These are phyloP conservation scores for Iris pallida DNA, from an alignment of 116 monocot species.

Conservation along the genomic window DNA sequence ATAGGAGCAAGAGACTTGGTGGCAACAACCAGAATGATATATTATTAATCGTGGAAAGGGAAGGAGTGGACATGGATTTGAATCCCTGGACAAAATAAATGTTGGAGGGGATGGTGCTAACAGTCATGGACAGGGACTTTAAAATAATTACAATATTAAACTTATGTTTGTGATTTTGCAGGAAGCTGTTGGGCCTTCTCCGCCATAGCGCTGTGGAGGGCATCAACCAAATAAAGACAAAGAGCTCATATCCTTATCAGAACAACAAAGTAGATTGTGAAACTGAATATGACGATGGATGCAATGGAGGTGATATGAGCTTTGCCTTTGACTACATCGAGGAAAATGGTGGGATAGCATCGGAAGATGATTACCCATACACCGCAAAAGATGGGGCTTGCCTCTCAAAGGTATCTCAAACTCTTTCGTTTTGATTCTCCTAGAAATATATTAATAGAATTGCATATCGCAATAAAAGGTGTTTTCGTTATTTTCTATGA, in stretches of 20 bases:
- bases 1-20: too few relatives aligned
- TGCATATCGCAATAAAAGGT: background rate
- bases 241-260: constrained; percentile 29
- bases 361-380: constrained; percentile 42
- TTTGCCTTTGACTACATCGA: constrained; percentile 43
- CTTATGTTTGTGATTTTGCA: background rate
- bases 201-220: constrained; percentile 26
- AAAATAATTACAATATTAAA: too few relatives aligned
- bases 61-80: too few relatives aligned
- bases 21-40: too few relatives aligned
- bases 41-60: too few relatives aligned
- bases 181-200: constrained; percentile 44
- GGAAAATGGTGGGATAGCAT: constrained; percentile 30
- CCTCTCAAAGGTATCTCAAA: constrained; percentile 10
- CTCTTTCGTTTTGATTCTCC: background rate
- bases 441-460: too few relatives aligned
- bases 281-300: constrained; percentile 22
- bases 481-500: background rate
- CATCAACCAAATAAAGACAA: constrained; percentile 29
- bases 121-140: too few relatives aligned
- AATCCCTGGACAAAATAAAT: too few relatives aligned
- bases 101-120: too few relatives aligned
- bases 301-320: constrained; percentile 48
- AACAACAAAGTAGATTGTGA: constrained; percentile 40
- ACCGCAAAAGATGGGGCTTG: constrained; percentile 31